Base-by-base conservation (phyloP, 2,329 filamentous ascomycete genomes). In the Monosporascus sp. region DNA sequence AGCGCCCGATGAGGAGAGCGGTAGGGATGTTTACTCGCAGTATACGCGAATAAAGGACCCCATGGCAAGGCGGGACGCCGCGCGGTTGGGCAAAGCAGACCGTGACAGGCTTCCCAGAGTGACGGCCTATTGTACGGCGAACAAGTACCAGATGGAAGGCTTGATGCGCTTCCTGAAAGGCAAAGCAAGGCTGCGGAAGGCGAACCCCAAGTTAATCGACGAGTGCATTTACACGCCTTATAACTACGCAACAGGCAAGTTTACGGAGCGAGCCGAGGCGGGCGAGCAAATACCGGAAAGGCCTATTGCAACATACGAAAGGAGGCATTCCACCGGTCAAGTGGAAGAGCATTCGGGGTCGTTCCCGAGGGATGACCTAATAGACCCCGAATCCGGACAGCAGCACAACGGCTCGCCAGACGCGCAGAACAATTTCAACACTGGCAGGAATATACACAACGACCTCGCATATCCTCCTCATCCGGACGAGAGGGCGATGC, bases 201-300 rank as follows among this genome's bases (percentile, higher is more conserved):
- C 92, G 17, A 88, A 85, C 56, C 93, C 94, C 1, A 97, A 97
- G 71, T 75, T 94, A 54, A 97, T 97, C 63, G 94, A 99, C 69
- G 94, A 99, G 71, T 99, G 94, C 71, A 91, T 99, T 62, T 99
- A 99, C 73, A 91, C 93, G 11, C 91, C 93, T 0, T 99, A 96
- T 71, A 87, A 85, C 64, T 97, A 97, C 69, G 78, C 79, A 43
- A 79, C 56, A 5, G 62, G 61, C 16, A 66, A 62, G 40, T 53
- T 59, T n/a, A 40, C 60, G 7, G 61, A 83, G 52, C 62, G 67
- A 38, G 62, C 64, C 62, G 77, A 74, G 64, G 63, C 68, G 37
- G 66, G 61, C 7, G 66, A 71, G 46, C 65, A 64, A 24, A 58
- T 57, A n/a, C 56, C 62, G n/a, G 63, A 67, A 8, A 66, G 59